Conservation (phyloP, 2,329 filamentous ascomycete genomes). For the Diplodia sapinea region DNA sequence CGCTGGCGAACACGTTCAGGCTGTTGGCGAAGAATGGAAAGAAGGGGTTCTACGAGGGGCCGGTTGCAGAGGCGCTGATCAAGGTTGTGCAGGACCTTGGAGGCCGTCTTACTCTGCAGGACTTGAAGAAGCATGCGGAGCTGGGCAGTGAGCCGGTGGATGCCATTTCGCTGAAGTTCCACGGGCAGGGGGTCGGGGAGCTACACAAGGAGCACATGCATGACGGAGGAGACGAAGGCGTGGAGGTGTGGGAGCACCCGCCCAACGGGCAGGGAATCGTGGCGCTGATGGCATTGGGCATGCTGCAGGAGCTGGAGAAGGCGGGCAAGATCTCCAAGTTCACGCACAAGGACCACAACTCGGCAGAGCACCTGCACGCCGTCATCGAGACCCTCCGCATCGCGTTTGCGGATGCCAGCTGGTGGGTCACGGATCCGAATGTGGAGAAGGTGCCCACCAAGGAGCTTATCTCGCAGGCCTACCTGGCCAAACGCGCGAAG, state of each 20-base stretch:
- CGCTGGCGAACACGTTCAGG: constrained; percentile 80
- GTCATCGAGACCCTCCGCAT: constrained; percentile 88
- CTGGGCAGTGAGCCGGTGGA: constrained; percentile 78
- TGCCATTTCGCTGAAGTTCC: constrained; percentile 81
- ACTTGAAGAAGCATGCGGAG: constrained; percentile 77
- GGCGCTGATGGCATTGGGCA: constrained; percentile 90
- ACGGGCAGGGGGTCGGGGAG: constrained; percentile 65
- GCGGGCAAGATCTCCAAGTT: constrained; percentile 76
- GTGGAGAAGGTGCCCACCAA: constrained; percentile 71
- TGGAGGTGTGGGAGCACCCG: constrained; percentile 95
- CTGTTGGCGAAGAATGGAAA: constrained; percentile 80
- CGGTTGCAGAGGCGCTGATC: constrained; percentile 75
- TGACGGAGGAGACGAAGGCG: constrained; percentile 57
- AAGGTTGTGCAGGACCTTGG: constrained; percentile 78
- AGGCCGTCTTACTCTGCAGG: constrained; percentile 77
- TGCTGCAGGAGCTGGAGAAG: constrained; percentile 83
- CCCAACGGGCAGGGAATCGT: constrained; percentile 97
- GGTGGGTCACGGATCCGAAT: constrained; percentile 88
- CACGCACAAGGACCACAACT: constrained; percentile 76
- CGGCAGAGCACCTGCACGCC: constrained; percentile 74
- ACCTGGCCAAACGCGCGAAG: constrained; percentile 72
- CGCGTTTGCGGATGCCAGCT: constrained; percentile 85
- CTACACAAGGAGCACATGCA: constrained; percentile 44
- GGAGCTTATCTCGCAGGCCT: constrained; percentile 72
- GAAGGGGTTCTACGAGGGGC: constrained; percentile 86